Evolutionary conservation across 345 rosid species (phyloP).

Genomic region (Draba incana): DNA sequence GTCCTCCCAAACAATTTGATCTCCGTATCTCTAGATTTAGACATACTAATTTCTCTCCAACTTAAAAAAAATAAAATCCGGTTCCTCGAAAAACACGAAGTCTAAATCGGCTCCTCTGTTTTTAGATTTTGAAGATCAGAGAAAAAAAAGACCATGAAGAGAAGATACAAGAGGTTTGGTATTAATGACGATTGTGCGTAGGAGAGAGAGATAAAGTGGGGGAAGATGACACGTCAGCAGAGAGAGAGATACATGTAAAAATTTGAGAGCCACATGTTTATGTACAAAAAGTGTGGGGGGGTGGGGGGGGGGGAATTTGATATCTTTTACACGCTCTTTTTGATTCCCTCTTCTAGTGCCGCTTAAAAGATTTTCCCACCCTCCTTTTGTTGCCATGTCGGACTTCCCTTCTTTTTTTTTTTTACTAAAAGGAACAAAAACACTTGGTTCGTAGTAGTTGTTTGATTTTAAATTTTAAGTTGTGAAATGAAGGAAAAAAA

Average conservation of each 20-base stretch:
- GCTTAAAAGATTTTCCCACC: slow-evolving; percentile 34
- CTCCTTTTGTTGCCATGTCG: slow-evolving; percentile 32
- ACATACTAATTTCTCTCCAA: slow-evolving; percentile 17
- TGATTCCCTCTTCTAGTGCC: slow-evolving; percentile 39
- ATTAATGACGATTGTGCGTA: slow-evolving; percentile 33
- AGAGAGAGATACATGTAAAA: slow-evolving; percentile 10
- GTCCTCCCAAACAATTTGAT: slow-evolving; percentile 43
- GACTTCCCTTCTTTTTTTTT: neutral
- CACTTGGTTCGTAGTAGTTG: slow-evolving; percentile 33
- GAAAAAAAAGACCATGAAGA: slow-evolving; percentile 30
- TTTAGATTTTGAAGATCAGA: neutral
- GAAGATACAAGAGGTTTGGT: slow-evolving; percentile 31
- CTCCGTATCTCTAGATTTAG: slow-evolving; percentile 37
- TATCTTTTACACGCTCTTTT: slow-evolving; percentile 43
- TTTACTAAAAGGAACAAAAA: neutral
- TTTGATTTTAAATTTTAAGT: no score
- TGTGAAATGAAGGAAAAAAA: neutral
- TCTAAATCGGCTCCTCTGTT: slow-evolving; percentile 10
- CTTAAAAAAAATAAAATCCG: neutral
- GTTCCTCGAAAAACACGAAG: neutral
- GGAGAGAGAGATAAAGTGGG: slow-evolving; percentile 1
- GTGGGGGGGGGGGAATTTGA: slow-evolving; percentile 22
- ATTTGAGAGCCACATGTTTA: slow-evolving; percentile 37
- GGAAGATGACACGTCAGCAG: slow-evolving; percentile 23
- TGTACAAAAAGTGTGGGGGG: no score